These are phyloP conservation scores for Exophiala bonariae DNA, from an alignment of 2,329 filamentous ascomycete genomes.

Conservation along the genomic window DNA sequence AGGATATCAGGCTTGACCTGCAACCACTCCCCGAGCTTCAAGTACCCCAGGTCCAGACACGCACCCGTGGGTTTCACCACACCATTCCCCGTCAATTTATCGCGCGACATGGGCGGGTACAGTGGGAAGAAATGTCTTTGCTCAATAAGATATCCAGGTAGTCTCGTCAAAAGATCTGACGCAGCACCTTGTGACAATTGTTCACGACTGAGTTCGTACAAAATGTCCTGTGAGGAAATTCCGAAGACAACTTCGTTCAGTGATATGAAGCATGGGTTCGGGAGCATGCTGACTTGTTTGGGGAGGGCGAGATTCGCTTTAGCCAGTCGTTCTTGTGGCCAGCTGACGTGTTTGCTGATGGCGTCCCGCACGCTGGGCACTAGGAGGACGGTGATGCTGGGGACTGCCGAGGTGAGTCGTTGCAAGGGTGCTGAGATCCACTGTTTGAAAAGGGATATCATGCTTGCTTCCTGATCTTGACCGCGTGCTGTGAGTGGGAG, in stretches of 20 bases:
- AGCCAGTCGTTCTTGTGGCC: conserved; percentile 73
- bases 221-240: conserved; percentile 77
- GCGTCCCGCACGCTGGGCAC: conserved; percentile 81
- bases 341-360: conserved; percentile 79
- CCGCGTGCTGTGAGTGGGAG: conserved; percentile 60
- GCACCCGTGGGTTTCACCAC: conserved; percentile 68
- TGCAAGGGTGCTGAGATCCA: conserved; percentile 74
- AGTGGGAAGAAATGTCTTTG: conserved; percentile 90
- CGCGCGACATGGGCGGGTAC: conserved; percentile 75
- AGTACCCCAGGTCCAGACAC: conserved; percentile 77
- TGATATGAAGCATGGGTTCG: conserved; percentile 86
- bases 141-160: conserved; percentile 77
- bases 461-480: conserved; percentile 74
- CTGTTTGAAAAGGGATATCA: conserved; percentile 79
- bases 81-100: conserved; percentile 65
- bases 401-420: conserved; percentile 68
- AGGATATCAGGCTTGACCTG: conserved; percentile 82
- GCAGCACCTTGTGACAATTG: conserved; percentile 64
- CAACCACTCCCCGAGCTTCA: conserved; percentile 89
- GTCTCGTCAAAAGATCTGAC: conserved; percentile 63
- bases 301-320: conserved; percentile 74
- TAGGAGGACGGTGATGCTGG: conserved; percentile 77
- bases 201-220: conserved; percentile 78
- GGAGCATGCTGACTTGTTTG: conserved; percentile 73
- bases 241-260: conserved; percentile 85